These are phyloP conservation scores for Lentinula boryana DNA, from an alignment of 768 basidiomycete genomes.

Conservation along the genomic window DNA sequence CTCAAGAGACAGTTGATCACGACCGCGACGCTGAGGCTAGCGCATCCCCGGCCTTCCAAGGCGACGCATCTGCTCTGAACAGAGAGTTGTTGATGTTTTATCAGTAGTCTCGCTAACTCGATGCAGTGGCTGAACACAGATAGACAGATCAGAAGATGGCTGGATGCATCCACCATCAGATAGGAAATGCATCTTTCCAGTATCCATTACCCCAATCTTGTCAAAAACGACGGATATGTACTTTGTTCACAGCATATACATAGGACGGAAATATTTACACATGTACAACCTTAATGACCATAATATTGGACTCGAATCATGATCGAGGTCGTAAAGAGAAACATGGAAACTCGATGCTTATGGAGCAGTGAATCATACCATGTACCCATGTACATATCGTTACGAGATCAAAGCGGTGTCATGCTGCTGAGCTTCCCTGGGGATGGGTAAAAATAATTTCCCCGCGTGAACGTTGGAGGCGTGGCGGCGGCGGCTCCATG, in stretches of 20 bases:
- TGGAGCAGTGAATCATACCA: too few relatives aligned
- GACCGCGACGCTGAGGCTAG: neutral
- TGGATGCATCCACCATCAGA: too few relatives aligned
- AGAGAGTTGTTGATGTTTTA: too few relatives aligned
- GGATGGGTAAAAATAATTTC: neutral
- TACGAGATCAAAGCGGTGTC: neutral
- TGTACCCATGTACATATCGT: too few relatives aligned
- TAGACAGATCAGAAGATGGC: too few relatives aligned
- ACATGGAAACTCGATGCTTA: too few relatives aligned
- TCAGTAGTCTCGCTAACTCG: neutral
- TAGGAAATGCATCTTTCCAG: too few relatives aligned
- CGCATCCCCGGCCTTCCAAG: neutral
- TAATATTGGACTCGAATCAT: neutral
- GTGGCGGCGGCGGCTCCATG: neutral
- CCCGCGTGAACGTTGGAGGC: neutral
- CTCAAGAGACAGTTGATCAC: neutral
- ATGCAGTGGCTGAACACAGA: too few relatives aligned
- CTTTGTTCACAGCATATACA: too few relatives aligned
- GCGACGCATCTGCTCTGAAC: neutral
- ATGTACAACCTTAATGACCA: neutral
- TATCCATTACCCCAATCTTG: too few relatives aligned
- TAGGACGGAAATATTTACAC: neutral
- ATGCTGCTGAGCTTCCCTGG: neutral
- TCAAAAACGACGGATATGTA: too few relatives aligned
- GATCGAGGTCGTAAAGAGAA: too few relatives aligned